phyloP scores from a whole-genome alignment of 768 basidiomycete genomes.

The Xerocomellus amylosporus region DNA sequence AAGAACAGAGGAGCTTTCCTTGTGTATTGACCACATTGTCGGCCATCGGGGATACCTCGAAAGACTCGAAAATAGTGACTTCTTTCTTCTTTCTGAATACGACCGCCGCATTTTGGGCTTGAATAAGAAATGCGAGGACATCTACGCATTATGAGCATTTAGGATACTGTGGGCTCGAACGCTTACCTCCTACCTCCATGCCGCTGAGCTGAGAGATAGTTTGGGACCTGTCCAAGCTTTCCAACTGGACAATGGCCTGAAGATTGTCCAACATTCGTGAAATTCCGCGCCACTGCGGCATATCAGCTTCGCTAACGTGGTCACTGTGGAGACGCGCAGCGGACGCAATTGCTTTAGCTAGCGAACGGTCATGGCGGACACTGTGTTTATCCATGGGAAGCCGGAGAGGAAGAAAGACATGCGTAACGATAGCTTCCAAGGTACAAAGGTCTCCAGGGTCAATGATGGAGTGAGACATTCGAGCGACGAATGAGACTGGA shows the following conservation, averaged over 20 bases:
- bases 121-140: conserved; percentile 37
- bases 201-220: conserved; percentile 12
- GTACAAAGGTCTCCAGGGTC: background rate
- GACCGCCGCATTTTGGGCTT: conserved; percentile 48
- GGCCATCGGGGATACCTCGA: conserved; percentile 42
- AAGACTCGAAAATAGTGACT: conserved; percentile 41
- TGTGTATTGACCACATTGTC: conserved; percentile 34
- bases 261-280: conserved; percentile 31
- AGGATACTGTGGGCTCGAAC: too few relatives aligned
- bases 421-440: conserved; percentile 35
- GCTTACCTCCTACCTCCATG: conserved; percentile 24
- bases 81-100: conserved; percentile 33
- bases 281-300: conserved; percentile 30
- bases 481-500: background rate
- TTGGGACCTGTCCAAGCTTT: conserved; percentile 8
- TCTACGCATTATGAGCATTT: conserved; percentile 28
- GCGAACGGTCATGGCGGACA: conserved; percentile 22
- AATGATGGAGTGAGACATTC: conserved; percentile 1
- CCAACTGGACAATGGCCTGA: background rate
- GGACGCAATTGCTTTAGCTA: conserved; percentile 23
- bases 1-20: conserved; percentile 45
- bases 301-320: conserved; percentile 1
- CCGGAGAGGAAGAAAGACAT: conserved; percentile 43
- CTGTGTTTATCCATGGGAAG: conserved; percentile 38
- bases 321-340: conserved; percentile 20